A percentile compares a stretch with the other conserved stretches of the same genome.
phyloP scores from a whole-genome alignment of 2,329 filamentous ascomycete genomes.

The Lomentospora prolificans region DNA sequence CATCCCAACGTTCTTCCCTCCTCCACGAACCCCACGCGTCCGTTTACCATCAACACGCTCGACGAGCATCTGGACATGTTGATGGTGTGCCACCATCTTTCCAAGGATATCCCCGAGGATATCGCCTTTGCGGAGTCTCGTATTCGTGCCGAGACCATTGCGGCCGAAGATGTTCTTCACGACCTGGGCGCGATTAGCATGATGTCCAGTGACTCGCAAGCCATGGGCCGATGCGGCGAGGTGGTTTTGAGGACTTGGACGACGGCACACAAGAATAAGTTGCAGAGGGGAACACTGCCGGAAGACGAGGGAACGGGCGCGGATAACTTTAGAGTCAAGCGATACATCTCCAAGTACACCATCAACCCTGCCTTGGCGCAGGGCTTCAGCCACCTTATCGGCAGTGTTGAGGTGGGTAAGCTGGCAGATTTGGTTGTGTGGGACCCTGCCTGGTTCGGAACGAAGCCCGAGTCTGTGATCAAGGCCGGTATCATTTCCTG shows the following conservation, averaged over 20 bases:
- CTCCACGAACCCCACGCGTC: constrained; percentile 85
- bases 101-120: constrained; percentile 87
- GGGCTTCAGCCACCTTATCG: constrained; percentile 79
- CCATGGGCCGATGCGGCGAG: constrained; percentile 93
- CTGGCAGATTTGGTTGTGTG: constrained; percentile 83
- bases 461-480: constrained; percentile 70
- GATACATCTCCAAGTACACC: constrained; percentile 93
- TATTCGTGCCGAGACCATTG: constrained; percentile 92
- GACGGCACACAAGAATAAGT: constrained; percentile 93
- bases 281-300: constrained; percentile 64
- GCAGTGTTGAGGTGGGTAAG: constrained; percentile 81
- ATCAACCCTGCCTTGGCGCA: constrained; percentile 89
- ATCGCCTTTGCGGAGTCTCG: constrained; percentile 91
- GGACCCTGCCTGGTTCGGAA: constrained; percentile 76
- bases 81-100: constrained; percentile 95
- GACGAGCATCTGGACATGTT: constrained; percentile 98
- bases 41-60: constrained; percentile 83
- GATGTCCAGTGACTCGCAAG: constrained; percentile 94
- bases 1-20: constrained; percentile 80
- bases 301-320: constrained; percentile 72
- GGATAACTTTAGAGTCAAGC: constrained; percentile 86
- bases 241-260: constrained; percentile 92
- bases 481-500: constrained; percentile 83
- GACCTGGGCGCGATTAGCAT: constrained; percentile 93
- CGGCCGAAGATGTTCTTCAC: constrained; percentile 90